Conservation (phyloP, 306 rosid species). For the Luffa aegyptiaca region DNA sequence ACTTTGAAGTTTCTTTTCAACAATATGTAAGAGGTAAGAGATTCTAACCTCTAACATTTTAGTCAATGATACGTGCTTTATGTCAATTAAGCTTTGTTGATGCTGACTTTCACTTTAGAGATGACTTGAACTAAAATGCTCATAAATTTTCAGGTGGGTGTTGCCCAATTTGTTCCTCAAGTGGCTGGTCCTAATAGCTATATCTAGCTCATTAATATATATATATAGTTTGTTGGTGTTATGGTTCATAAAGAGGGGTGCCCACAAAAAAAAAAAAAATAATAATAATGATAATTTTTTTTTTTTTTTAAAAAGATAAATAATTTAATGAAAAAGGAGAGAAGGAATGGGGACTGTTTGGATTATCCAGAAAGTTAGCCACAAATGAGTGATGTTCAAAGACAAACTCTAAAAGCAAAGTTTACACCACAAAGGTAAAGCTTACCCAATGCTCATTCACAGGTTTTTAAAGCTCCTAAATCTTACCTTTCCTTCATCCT, state of each 20-base stretch:
- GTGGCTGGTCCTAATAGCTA: neutral
- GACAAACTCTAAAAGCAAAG: neutral
- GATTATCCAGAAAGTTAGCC: slow-evolving; percentile 6
- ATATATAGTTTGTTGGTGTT: neutral
- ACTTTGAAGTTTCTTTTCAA: too few relatives aligned
- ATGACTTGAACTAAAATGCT: neutral
- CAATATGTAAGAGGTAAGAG: too few relatives aligned
- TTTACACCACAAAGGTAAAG: neutral
- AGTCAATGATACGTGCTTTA: too few relatives aligned
- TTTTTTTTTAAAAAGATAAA: neutral
- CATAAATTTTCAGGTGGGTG: neutral
- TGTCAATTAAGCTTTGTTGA: too few relatives aligned
- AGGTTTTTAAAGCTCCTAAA: neutral
- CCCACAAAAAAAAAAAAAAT: neutral
- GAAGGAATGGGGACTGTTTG: slow-evolving; percentile 1
- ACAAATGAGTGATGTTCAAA: slow-evolving; percentile 6
- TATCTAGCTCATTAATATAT: neutral
- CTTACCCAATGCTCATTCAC: neutral
- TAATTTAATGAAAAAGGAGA: neutral
- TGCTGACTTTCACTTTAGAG: neutral
- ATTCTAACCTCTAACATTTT: too few relatives aligned
- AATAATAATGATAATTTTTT: too few relatives aligned
- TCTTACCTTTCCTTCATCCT: neutral
- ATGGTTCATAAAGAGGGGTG: neutral
- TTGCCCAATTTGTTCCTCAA: neutral